Conservation (phyloP, 805 yeast species). For the Limtongozyma cylindracea region DNA sequence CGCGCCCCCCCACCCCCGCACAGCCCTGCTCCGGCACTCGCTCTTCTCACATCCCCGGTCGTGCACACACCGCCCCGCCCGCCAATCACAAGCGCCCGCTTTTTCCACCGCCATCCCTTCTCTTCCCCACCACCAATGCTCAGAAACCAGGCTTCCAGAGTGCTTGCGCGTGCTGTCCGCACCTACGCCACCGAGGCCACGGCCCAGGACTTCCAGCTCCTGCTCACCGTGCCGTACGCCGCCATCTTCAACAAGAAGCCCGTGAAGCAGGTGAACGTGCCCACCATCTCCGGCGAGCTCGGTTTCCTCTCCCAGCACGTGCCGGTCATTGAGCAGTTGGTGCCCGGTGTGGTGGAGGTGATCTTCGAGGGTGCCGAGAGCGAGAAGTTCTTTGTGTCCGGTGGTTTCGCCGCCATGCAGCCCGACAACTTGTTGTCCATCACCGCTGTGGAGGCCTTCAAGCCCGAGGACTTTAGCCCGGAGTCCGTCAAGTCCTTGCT, state of each 20-base stretch:
- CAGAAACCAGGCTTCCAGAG: too few relatives aligned
- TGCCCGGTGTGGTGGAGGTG: constrained; percentile 88
- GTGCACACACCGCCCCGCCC: too few relatives aligned
- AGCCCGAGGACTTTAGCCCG: constrained; percentile 65
- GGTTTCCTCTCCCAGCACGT: constrained; percentile 97
- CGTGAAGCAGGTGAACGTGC: constrained; percentile 66
- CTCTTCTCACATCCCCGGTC: too few relatives aligned
- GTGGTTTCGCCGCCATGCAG: constrained; percentile 91
- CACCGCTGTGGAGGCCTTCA: constrained; percentile 88
- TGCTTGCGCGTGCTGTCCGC: too few relatives aligned
- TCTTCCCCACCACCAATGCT: constrained; percentile 24
- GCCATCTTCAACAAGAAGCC: constrained; percentile 33
- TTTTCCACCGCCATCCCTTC: too few relatives aligned
- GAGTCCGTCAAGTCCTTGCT: constrained; percentile 58
- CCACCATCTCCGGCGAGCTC: constrained; percentile 85
- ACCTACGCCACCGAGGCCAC: constrained; percentile 70
- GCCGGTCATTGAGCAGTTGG: constrained; percentile 87
- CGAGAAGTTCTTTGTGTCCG: constrained; percentile 71
- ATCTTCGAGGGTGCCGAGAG: constrained; percentile 52
- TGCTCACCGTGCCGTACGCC: constrained; percentile 80
- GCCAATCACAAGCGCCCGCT: too few relatives aligned
- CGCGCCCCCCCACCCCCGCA: too few relatives aligned
- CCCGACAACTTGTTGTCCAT: constrained; percentile 82
- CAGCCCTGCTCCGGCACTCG: too few relatives aligned
- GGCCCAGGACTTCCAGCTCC: constrained; percentile 54